phyloP scores from a whole-genome alignment of 495 filamentous ascomycete genomes.

The Penicillium parvum region DNA sequence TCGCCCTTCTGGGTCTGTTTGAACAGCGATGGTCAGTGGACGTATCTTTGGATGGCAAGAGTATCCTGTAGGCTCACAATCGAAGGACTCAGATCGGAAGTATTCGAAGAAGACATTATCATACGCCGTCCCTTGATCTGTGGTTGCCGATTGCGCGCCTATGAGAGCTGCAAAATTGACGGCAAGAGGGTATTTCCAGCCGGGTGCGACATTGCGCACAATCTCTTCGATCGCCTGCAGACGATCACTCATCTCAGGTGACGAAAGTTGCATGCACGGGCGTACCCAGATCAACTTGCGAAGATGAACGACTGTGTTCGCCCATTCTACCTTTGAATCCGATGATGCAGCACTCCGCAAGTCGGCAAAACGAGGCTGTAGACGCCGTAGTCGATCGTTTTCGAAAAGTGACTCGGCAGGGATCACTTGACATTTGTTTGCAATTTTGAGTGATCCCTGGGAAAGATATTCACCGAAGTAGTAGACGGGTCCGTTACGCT shows the following conservation, averaged over 20 bases:
- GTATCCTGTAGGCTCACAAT: background rate
- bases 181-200: constrained; percentile 4
- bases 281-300: background rate
- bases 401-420: background rate
- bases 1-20: background rate
- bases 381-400: constrained; percentile 1
- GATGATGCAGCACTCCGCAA: background rate
- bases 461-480: constrained; percentile 39
- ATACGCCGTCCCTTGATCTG: background rate
- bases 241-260: background rate
- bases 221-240: constrained; percentile 3
- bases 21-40: background rate
- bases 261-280: background rate
- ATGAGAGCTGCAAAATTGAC: constrained; percentile 4
- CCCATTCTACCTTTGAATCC: background rate
- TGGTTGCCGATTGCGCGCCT: background rate
- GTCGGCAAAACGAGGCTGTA: constrained; percentile 2
- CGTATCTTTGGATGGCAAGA: background rate
- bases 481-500: constrained; percentile 5
- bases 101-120: background rate
- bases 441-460: constrained; percentile 28
- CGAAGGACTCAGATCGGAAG: background rate
- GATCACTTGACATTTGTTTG: constrained; percentile 14
- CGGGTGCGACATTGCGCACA: background rate
- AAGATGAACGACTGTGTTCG: constrained; percentile 1